Percentiles rank a stretch among this genome's conserved stretches.
phyloP scores from a whole-genome alignment of 2,329 filamentous ascomycete species.

The Fusarium falciforme region DNA sequence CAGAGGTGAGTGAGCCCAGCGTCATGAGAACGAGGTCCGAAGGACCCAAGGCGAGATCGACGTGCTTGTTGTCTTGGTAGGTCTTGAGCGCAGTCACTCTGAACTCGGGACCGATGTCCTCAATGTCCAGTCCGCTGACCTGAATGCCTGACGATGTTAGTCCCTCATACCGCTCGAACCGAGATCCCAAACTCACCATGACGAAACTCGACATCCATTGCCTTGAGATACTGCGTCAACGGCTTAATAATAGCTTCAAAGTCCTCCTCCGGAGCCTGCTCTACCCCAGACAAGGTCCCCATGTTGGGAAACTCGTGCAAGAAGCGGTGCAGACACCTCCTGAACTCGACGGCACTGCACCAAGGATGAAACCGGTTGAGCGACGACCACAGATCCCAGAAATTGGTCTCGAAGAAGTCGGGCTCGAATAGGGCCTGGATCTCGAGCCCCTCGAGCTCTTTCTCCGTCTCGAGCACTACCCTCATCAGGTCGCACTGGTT shows the following conservation, averaged over 20 bases:
- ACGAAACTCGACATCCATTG: constrained; percentile 43
- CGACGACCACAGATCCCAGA: constrained; percentile 44
- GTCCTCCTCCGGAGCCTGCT: constrained; percentile 43
- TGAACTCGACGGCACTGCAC: constrained; percentile 44
- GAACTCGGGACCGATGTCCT: constrained; percentile 34
- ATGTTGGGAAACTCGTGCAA: constrained; percentile 45
- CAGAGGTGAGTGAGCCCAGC: constrained; percentile 40
- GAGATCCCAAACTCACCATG: constrained; percentile 33
- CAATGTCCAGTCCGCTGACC: constrained; percentile 40
- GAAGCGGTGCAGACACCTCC: constrained; percentile 41
- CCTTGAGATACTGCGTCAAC: constrained; percentile 41
- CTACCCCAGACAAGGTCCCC: constrained; percentile 39
- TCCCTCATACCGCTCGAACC: background rate
- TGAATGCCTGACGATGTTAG: constrained; percentile 38
- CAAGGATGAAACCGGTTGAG: constrained; percentile 45
- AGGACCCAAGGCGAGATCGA: constrained; percentile 14
- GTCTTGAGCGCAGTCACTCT: constrained; percentile 36
- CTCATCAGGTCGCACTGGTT: constrained; percentile 45
- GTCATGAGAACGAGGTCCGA: constrained; percentile 38
- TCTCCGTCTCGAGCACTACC: constrained; percentile 42
- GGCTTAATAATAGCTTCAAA: constrained; percentile 44
- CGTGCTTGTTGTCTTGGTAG: constrained; percentile 30
- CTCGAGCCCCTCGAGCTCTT: constrained; percentile 41
- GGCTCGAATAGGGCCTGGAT: constrained; percentile 42
- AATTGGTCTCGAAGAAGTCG: constrained; percentile 44